Conservation (phyloP, 352 stramenopile species). For the Pythium scleroteichum region DNA sequence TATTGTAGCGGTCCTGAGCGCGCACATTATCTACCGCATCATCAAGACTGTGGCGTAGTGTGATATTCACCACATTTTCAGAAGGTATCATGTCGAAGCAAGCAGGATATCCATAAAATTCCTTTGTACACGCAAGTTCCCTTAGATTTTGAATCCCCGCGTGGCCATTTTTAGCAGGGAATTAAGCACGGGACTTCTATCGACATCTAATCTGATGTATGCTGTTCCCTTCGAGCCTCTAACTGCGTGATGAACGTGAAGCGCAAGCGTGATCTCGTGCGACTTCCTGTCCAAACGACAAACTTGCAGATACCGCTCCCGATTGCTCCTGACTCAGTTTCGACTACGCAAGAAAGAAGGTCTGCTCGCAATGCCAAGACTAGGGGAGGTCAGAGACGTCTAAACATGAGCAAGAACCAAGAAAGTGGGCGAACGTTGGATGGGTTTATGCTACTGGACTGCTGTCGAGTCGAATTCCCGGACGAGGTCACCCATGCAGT, state of each 20-base stretch:
- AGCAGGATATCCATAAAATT: neutral
- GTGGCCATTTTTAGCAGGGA: slow-evolving; percentile 2
- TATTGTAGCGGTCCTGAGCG: slow-evolving; percentile 70
- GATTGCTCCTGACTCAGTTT: neutral
- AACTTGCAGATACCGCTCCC: slow-evolving; percentile 20
- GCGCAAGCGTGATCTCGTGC: slow-evolving; percentile 34
- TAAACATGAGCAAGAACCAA: slow-evolving; percentile 18
- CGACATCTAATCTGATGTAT: neutral
- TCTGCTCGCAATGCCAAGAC: slow-evolving; percentile 2
- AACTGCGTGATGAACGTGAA: slow-evolving; percentile 26
- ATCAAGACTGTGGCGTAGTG: slow-evolving; percentile 55
- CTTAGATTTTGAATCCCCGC: neutral
- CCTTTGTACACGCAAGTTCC: neutral
- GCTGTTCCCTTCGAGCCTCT: too few relatives aligned
- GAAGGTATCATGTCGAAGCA: neutral
- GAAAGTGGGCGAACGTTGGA: slow-evolving; percentile 43
- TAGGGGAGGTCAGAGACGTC: neutral
- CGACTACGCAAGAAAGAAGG: neutral
- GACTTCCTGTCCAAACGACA: slow-evolving; percentile 29
- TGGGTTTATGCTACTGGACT: slow-evolving; percentile 79
- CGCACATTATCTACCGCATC: slow-evolving; percentile 72
- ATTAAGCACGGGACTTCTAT: neutral
- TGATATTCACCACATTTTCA: too few relatives aligned
- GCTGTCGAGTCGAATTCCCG: slow-evolving; percentile 77
- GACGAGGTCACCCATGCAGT: slow-evolving; percentile 70